Base-by-base conservation (phyloP, 345 rosid species). In the Pseudoturritis turrita region DNA sequence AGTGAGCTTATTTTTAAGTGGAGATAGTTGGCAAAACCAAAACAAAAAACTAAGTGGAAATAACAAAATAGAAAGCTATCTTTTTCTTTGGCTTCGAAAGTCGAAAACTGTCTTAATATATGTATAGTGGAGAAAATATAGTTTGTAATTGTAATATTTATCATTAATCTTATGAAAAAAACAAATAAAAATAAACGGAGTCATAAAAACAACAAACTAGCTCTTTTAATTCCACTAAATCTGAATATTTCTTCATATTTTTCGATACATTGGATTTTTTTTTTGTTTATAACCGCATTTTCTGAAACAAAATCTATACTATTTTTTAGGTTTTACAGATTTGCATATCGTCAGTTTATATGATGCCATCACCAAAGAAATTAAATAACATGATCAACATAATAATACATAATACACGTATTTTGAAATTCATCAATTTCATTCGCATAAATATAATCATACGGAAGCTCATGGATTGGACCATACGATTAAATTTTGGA, bases 1-100 rank as follows among this genome's bases (percentile, higher is more conserved):
- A 52, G 46, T 62, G 55, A 36, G 54, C 6, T 71, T 61, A 29
- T 47, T 70, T 59, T 60, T 36, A 60, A 60, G 58, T 70, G 68
- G 39, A 17, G 31, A 60, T 70, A 59, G 65, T 56, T 45, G 73
- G 18, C 55, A 29, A 29, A 55, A 67, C 25, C 23, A 39, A 39
- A 66, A 17, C 17, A 28, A 33, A 11, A 6, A 23, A 3, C 23
- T 39, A 8, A 40, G 22, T 4, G 18, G 18, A 26, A 62, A 15
- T 62, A 29, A 18, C 68, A 62, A 62, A 31, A 25, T 43, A 4
- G 8, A 7, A 25, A 51, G 2, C 56, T 2, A n/a, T n/a, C n/a
- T n/a, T n/a, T n/a, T n/a, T n/a, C n/a, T n/a, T n/a, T n/a, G n/a
- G n/a, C n/a, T n/a, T n/a, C n/a, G n/a, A n/a, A n/a, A n/a, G n/a